Conservation (phyloP, 345 rosid species). For the Lepidium aucheri region DNA sequence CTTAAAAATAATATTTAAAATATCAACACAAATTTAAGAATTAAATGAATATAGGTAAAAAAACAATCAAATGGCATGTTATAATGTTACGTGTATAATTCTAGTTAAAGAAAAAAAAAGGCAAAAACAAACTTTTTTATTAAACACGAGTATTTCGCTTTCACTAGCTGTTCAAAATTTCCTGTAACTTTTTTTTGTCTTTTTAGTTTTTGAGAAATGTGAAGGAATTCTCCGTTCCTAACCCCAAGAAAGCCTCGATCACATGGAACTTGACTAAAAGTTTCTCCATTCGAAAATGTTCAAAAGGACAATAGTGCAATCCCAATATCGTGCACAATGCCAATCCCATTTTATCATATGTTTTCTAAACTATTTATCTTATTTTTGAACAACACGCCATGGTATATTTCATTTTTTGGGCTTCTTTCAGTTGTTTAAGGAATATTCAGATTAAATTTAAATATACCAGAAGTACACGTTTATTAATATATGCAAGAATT, state of each 20-base stretch:
- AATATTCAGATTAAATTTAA: not conserved
- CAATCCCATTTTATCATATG: not conserved
- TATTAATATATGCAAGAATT: no score
- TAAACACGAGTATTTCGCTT: constrained; percentile 16
- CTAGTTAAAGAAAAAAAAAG: no score
- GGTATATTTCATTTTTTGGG: not conserved
- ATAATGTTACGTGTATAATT: no score
- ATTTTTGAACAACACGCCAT: not conserved
- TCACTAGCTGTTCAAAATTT: constrained; percentile 16
- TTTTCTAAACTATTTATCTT: not conserved
- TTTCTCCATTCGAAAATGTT: constrained; percentile 11
- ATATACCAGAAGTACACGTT: not conserved
- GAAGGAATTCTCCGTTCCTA: constrained; percentile 19
- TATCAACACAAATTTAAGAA: no score
- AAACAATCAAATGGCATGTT: no score
- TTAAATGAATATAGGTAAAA: no score
- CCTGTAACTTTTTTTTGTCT: not conserved
- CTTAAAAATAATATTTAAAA: no score
- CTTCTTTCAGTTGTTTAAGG: not conserved
- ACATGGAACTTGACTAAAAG: constrained; percentile 31
- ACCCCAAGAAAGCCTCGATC: constrained; percentile 35
- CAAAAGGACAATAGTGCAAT: constrained; percentile 23
- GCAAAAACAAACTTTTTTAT: not conserved
- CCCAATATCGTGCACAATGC: constrained; percentile 21
- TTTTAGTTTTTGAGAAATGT: constrained; percentile 17